Evolutionary conservation across 140 eudicot genomes (phyloP).

Genomic region (Stevia rebaudiana): DNA sequence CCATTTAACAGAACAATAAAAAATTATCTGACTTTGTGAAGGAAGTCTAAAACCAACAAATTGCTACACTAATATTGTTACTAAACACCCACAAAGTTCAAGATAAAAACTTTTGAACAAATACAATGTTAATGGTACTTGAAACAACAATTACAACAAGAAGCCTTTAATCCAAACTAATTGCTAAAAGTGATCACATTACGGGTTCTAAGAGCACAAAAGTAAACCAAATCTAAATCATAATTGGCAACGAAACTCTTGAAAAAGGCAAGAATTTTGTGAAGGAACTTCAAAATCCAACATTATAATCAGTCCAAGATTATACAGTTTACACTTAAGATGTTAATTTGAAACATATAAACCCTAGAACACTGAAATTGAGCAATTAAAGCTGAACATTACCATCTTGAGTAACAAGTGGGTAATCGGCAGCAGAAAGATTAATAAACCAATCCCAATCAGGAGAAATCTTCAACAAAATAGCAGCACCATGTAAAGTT

Average conservation of each 20-base stretch:
- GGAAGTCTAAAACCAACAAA: slow-evolving; percentile 14
- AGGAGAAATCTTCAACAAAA: slow-evolving; percentile 44
- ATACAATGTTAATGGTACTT: background rate
- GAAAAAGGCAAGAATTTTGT: background rate
- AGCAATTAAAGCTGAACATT: background rate
- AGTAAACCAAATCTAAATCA: background rate
- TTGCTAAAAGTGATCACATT: background rate
- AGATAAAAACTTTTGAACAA: background rate
- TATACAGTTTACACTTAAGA: background rate
- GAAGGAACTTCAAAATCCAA: background rate
- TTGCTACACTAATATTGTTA: background rate
- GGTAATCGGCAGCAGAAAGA: slow-evolving; percentile 76
- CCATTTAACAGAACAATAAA: background rate
- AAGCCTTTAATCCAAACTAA: slow-evolving; percentile 8
- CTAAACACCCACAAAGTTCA: background rate
- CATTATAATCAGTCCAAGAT: background rate
- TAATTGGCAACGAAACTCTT: background rate
- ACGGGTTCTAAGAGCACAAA: slow-evolving; percentile 8
- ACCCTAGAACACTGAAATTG: slow-evolving; percentile 12
- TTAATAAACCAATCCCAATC: slow-evolving; percentile 94
- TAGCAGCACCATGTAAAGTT: slow-evolving; percentile 72
- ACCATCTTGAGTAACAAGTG: slow-evolving; percentile 98
- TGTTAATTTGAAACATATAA: background rate
- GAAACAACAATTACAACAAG: slow-evolving; percentile 1
- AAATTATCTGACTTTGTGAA: background rate